A percentile compares a stretch with the other conserved stretches of the same genome.
These are phyloP conservation scores for Suillus hirtellus DNA, from an alignment of 768 basidiomycete species.

Conservation along the genomic window DNA sequence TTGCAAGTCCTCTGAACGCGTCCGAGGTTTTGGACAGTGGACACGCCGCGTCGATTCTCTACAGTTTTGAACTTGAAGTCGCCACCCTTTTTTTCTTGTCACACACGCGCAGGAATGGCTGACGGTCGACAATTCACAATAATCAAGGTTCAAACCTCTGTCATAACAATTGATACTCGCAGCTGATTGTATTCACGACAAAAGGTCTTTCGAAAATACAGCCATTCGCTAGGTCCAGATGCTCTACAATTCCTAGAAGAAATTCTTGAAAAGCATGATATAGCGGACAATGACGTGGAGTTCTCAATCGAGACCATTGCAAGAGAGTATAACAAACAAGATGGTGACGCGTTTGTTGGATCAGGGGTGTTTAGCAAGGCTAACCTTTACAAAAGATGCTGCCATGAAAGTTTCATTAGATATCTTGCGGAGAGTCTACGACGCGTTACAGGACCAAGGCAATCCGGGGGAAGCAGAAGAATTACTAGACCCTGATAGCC, in stretches of 20 bases:
- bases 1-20: not conserved
- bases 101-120: conserved; percentile 30
- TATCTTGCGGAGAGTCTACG: conserved; percentile 71
- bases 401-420: conserved; percentile 77
- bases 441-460: conserved; percentile 67
- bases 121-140: conserved; percentile 41
- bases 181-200: conserved; percentile 1
- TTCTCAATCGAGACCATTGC: conserved; percentile 78
- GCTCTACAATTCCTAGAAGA: conserved; percentile 69
- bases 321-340: conserved; percentile 87
- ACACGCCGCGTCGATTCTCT: not conserved
- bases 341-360: conserved; percentile 49
- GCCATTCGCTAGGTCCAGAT: conserved; percentile 83
- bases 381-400: conserved; percentile 53
- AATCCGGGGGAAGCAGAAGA: conserved; percentile 50
- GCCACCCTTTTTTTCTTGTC: too few species aligned
- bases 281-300: conserved; percentile 68
- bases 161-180: conserved; percentile 1
- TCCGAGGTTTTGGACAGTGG: not conserved
- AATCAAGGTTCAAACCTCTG: conserved; percentile 39
- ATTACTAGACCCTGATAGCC: conserved; percentile 73
- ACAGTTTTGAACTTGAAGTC: not conserved
- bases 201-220: conserved; percentile 86
- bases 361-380: not conserved
- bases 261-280: conserved; percentile 70